Evolutionary conservation across 2,329 filamentous ascomycete species (phyloP), one percentile per base, ranked within the genome.

Genomic region (Neospermospora avenae): DNA sequence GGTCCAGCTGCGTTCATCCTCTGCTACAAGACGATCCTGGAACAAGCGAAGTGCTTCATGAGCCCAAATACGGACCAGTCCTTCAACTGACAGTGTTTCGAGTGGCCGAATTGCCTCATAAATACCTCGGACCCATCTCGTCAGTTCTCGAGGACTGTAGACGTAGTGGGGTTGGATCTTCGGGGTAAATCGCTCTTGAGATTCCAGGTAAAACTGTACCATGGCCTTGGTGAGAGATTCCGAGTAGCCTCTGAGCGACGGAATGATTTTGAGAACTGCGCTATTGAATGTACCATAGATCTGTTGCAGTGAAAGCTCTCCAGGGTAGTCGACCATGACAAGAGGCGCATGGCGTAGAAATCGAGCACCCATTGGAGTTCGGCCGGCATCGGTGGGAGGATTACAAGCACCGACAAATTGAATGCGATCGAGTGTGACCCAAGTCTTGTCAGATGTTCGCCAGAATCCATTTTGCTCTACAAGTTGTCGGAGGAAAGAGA

Each of bases 391-490:
- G 0, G 95, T 98, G 0, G 95, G 95, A 69, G 95, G 96, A 76
- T 99, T 99, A 75, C 95, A 99, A 70, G 95, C 95, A 69, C 95
- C 95, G 56, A 99, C 96, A 68, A 99, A 99, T 73, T 99, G 95
- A 70, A 99, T 98, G 46, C 96, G 89, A 73, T 99, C 96, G 20
- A 99, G 84, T 5, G 91, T 96, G 54, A 99, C 95, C 95, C 95
- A 99, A 3, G 90, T 92, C 79, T 96, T 97, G 77, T 98, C 96
- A 0, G 90, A 90, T 0, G 96, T 96, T 68, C 93, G 85, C 96
- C 96, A 99, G 84, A 99, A 99, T 31, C 95, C 95, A 69, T 98
- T 98, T 72, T 99, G 95, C 75, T 99, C 95, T 52, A 99, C 93
- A 63, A 99, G 86, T 74, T 99, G 95, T 68, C 96, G 87, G 67